These are phyloP conservation scores for Colletotrichum sp. DNA, from an alignment of 2,329 filamentous ascomycete species.

Conservation along the genomic window DNA sequence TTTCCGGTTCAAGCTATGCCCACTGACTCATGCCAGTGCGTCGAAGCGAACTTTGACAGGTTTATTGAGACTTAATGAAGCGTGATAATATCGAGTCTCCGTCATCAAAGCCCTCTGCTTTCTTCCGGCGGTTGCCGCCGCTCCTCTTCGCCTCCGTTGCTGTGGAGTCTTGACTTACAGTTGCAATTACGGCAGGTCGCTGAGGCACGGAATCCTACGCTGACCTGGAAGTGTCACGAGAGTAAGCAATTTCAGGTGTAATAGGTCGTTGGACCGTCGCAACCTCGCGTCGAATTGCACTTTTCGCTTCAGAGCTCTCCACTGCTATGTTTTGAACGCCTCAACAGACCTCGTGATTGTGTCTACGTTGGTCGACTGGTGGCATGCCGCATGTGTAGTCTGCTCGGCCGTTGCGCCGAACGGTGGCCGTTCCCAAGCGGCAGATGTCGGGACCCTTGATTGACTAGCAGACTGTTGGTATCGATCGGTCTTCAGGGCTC, in stretches of 20 bases:
- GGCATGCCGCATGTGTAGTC: background rate
- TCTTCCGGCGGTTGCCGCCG: background rate
- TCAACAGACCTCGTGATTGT: background rate
- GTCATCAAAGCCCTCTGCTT: background rate
- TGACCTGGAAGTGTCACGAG: background rate
- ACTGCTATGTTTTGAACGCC: background rate
- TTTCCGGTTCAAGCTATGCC: conserved; percentile 1
- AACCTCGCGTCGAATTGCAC: background rate
- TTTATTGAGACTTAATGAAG: conserved; percentile 1
- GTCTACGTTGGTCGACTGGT: background rate
- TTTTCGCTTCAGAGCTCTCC: background rate
- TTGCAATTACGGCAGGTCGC: background rate
- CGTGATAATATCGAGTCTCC: background rate
- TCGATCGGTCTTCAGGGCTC: conserved; percentile 3
- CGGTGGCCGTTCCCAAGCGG: background rate
- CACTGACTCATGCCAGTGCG: conserved; percentile 9
- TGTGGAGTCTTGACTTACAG: background rate
- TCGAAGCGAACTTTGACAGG: conserved; percentile 5
- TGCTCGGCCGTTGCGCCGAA: background rate
- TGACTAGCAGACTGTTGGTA: background rate
- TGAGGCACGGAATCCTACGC: conserved; percentile 13
- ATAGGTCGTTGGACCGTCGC: background rate
- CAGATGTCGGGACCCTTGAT: conserved; percentile 1
- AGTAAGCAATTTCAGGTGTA: background rate
- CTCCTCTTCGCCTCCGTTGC: background rate